phyloP scores from a whole-genome alignment of 139 green algal species.

The Asterochloris sp. region DNA sequence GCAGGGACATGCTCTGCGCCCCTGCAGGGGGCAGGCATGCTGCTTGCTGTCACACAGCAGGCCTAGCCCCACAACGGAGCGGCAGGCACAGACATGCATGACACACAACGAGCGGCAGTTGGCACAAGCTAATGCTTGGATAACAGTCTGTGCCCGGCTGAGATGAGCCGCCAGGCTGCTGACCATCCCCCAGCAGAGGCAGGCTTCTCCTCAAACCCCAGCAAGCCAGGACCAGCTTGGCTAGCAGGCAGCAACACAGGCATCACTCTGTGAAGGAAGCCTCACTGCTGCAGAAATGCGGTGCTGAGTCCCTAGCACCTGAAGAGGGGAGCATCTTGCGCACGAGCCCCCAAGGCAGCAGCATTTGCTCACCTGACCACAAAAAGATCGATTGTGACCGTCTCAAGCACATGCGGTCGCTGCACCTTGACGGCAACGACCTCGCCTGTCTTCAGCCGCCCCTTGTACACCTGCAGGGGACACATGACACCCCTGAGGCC shows the following conservation, averaged over 20 bases:
- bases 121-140: too few relatives aligned
- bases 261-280: background rate
- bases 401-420: slow-evolving; percentile 84
- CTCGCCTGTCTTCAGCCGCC: slow-evolving; percentile 68
- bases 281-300: too few relatives aligned
- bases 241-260: background rate
- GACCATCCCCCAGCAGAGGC: too few relatives aligned
- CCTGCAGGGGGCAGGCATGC: background rate
- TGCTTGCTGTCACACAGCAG: background rate
- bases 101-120: too few relatives aligned
- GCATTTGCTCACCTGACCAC: slow-evolving; percentile 59
- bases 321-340: background rate
- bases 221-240: background rate
- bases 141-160: too few relatives aligned
- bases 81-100: background rate
- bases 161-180: too few relatives aligned
- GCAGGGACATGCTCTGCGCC: background rate
- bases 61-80: background rate
- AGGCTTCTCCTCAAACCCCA: too few relatives aligned
- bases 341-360: background rate
- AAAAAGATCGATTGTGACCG: slow-evolving; percentile 86
- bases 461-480: slow-evolving; percentile 70
- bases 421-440: slow-evolving; percentile 97
- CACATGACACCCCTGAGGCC: too few relatives aligned
- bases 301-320: background rate